Percentiles rank a stretch among this genome's conserved stretches.
phyloP scores from a whole-genome alignment of 768 basidiomycete species.

The Clavaria fumosa region DNA sequence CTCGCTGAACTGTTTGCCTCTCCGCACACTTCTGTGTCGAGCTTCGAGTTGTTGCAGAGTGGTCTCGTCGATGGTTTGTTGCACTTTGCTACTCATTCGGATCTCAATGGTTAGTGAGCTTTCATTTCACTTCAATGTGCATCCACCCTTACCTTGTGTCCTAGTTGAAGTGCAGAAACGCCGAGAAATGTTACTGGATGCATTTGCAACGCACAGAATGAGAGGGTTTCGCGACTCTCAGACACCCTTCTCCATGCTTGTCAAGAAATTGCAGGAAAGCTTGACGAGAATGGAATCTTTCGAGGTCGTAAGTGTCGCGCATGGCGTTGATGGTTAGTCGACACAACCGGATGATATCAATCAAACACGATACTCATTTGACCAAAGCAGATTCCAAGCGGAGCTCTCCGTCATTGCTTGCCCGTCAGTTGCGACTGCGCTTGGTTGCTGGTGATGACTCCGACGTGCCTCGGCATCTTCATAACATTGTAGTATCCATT shows the following conservation, averaged over 20 bases:
- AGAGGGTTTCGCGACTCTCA: conserved; percentile 29
- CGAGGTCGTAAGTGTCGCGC: conserved; percentile 82
- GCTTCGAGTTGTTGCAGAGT: conserved; percentile 90
- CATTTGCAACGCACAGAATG: conserved; percentile 45
- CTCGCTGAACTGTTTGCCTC: conserved; percentile 72
- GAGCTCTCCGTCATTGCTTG: conserved; percentile 81
- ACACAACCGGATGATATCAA: conserved; percentile 4
- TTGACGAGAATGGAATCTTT: conserved; percentile 91
- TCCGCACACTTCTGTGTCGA: conserved; percentile 69
- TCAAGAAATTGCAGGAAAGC: conserved; percentile 94
- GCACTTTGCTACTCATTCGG: conserved; percentile 59
- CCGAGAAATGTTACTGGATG: conserved; percentile 65
- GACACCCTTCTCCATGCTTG: conserved; percentile 58
- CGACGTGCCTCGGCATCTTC: conserved; percentile 72
- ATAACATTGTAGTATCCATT: conserved; percentile 91
- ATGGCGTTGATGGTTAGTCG: conserved; percentile 59
- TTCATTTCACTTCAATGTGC: conserved; percentile 4
- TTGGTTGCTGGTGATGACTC: conserved; percentile 81
- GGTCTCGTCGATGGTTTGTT: conserved; percentile 83
- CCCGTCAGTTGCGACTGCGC: conserved; percentile 79
- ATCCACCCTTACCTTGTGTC: conserved; percentile 3
- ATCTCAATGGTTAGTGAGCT: conserved; percentile 36
- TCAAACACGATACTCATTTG: conserved; percentile 4
- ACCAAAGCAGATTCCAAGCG: conserved; percentile 63
- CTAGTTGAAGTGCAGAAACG: conserved; percentile 51